phyloP scores from a whole-genome alignment of 768 basidiomycete species.

The Termitomyces bulborhizus region DNA sequence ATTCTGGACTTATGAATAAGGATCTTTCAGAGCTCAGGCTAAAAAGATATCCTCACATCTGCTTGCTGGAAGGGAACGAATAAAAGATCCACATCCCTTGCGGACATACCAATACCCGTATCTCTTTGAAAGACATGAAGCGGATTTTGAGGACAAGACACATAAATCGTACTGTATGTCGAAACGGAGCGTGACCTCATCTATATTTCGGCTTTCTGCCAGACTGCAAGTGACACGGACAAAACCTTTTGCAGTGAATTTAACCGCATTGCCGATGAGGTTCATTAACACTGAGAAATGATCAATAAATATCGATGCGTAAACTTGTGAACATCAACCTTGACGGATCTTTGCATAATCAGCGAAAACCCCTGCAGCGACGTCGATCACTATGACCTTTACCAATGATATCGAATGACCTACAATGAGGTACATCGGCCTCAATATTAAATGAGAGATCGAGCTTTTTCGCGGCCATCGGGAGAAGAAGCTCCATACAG shows the following conservation, averaged over 20 bases:
- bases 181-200: constrained; percentile 54
- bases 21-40: background rate
- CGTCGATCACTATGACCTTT: background rate
- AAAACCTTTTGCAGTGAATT: constrained; percentile 60
- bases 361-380: constrained; percentile 51
- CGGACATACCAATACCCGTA: constrained; percentile 65
- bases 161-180: constrained; percentile 46
- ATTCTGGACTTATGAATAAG: constrained; percentile 28
- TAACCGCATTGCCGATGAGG: constrained; percentile 70
- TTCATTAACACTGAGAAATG: constrained; percentile 61
- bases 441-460: constrained; percentile 72
- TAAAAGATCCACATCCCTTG: constrained; percentile 58
- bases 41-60: constrained; percentile 31
- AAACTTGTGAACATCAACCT: constrained; percentile 28
- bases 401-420: constrained; percentile 9
- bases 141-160: background rate
- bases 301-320: background rate
- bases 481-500: constrained; percentile 70
- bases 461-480: constrained; percentile 70
- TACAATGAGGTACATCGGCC: constrained; percentile 59
- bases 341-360: constrained; percentile 73
- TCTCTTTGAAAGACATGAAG: constrained; percentile 35
- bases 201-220: constrained; percentile 36
- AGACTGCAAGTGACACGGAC: constrained; percentile 54
- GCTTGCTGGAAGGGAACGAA: constrained; percentile 78